These are phyloP conservation scores for Erythrophleum ivorense DNA, from an alignment of 331 rosid species.

Conservation along the genomic window DNA sequence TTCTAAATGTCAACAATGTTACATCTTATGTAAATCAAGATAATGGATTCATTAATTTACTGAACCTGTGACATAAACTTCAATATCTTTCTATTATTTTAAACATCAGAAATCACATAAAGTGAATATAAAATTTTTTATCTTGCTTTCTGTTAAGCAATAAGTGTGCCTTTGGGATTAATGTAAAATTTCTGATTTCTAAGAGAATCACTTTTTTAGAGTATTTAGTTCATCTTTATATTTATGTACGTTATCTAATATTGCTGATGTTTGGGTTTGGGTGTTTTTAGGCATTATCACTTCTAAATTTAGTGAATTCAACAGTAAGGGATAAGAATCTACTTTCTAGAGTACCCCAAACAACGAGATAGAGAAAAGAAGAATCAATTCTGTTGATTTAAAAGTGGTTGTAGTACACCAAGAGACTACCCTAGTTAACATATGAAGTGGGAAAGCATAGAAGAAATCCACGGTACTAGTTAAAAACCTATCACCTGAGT, in stretches of 20 bases:
- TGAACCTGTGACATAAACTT: too few relatives aligned
- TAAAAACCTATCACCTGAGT: constrained; percentile 68
- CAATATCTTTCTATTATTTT: background rate
- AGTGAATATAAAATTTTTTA: background rate
- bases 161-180: background rate
- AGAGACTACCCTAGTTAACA: background rate
- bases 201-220: background rate
- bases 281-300: background rate
- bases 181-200: background rate
- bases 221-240: background rate
- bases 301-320: background rate
- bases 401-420: background rate
- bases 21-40: too few relatives aligned
- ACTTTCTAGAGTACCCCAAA: background rate
- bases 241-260: background rate
- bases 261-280: background rate
- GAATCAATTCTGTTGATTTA: background rate
- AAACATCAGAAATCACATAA: background rate
- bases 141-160: background rate
- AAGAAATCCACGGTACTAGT: constrained; percentile 29
- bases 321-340: background rate
- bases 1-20: too few relatives aligned
- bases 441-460: constrained; percentile 20
- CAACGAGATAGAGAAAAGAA: background rate
- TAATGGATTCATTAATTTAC: background rate